These are phyloP conservation scores for Clausena lansium DNA, from an alignment of 345 rosid species.

Conservation along the genomic window DNA sequence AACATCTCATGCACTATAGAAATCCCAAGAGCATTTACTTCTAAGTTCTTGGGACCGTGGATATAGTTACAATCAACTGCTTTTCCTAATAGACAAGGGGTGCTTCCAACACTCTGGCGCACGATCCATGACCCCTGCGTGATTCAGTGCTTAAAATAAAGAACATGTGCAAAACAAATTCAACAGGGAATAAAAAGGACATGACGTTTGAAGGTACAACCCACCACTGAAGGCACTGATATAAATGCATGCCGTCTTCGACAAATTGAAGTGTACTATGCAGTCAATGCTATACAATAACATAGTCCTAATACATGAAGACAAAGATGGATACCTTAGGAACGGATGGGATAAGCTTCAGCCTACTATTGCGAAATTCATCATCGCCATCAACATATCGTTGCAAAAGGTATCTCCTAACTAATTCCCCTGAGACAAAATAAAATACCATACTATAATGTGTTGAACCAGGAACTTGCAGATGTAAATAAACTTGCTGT, in stretches of 20 bases:
- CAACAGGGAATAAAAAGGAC: neutral
- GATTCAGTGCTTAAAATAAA: neutral
- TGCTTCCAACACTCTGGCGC: slow-evolving; percentile 98
- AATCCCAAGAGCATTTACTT: slow-evolving; percentile 39
- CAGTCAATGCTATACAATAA: neutral
- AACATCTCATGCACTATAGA: neutral
- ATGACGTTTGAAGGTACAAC: too few species aligned
- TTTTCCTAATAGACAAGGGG: slow-evolving; percentile 94
- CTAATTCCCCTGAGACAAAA: slow-evolving; percentile 65
- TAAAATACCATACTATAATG: slow-evolving; percentile 98
- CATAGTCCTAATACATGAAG: neutral
- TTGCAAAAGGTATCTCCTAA: slow-evolving; percentile 78
- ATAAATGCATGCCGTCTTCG: neutral
- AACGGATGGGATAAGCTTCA: slow-evolving; percentile 94
- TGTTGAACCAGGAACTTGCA: too few species aligned
- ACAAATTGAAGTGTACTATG: neutral
- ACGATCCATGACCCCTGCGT: slow-evolving; percentile 99
- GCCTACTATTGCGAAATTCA: slow-evolving; percentile 91
- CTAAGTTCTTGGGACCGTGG: slow-evolving; percentile 81
- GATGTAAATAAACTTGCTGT: too few species aligned
- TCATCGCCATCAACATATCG: slow-evolving; percentile 97
- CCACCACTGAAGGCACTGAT: too few species aligned
- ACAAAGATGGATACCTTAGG: slow-evolving; percentile 62
- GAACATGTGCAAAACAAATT: slow-evolving; percentile 4
- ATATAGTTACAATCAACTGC: slow-evolving; percentile 96